Evolutionary conservation across 805 yeast species (phyloP).

Genomic region (Ogataea neopini): DNA sequence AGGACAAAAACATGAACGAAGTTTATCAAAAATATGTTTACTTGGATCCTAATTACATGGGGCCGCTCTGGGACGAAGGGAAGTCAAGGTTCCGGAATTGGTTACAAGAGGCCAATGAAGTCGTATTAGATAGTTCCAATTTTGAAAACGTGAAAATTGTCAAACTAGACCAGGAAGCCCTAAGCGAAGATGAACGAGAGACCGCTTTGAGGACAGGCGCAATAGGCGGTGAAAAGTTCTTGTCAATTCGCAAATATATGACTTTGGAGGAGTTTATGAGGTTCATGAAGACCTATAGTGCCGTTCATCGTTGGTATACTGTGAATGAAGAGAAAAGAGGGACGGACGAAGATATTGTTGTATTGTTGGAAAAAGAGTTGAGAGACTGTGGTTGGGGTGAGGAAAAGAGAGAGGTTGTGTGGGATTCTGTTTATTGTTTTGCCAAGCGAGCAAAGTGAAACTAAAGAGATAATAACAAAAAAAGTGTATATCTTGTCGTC

Average conservation of each 20-base stretch:
- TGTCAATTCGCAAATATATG: constrained; percentile 22
- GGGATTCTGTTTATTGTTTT: constrained; percentile 58
- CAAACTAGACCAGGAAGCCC: constrained; percentile 15
- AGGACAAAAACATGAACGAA: constrained; percentile 51
- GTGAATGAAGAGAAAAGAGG: constrained; percentile 17
- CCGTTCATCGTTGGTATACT: constrained; percentile 29
- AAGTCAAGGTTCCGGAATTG: constrained; percentile 38
- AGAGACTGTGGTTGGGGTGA: constrained; percentile 44
- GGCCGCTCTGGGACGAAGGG: constrained; percentile 51
- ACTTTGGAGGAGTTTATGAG: constrained; percentile 23
- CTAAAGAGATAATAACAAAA: too few species aligned
- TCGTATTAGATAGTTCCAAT: constrained; percentile 25
- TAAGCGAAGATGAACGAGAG: constrained; percentile 1
- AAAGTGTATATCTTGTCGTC: too few species aligned
- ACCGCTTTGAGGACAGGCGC: constrained; percentile 4
- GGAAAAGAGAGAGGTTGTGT: constrained; percentile 45
- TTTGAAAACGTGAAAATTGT: constrained; percentile 31
- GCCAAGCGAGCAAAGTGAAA: constrained; percentile 31
- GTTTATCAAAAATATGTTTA: constrained; percentile 53
- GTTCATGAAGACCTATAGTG: constrained; percentile 28
- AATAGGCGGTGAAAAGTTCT: constrained; percentile 11
- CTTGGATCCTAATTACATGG: constrained; percentile 48
- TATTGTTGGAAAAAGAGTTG: constrained; percentile 23
- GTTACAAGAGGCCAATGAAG: constrained; percentile 22
- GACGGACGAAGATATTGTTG: constrained; percentile 21